Evolutionary conservation across 345 rosid species (phyloP), one percentile per base, ranked within the genome.

Genomic region (Excoecaria agallocha): DNA sequence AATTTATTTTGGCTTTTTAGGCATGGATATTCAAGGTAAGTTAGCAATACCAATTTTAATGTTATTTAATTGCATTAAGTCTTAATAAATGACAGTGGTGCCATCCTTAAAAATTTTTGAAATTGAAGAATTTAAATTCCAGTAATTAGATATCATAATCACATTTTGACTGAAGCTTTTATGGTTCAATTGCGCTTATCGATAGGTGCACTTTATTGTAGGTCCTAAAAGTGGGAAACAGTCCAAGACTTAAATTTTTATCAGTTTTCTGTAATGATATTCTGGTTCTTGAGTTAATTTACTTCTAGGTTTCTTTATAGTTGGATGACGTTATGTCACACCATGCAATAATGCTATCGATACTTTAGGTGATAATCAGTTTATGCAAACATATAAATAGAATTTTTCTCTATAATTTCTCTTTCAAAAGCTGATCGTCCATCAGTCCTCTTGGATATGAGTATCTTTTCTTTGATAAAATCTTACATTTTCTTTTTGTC

Each of bases 401-500:
- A 5, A 43, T 43, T 43, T 9, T 43, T 43, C 8, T 43, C 9
- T 43, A 5, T 43, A 8, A 60, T 43, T 25, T 68, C 16, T 75
- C 30, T 48, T 37, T 13, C 38, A 24, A 63, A 74, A 38, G 25
- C 52, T 39, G 9, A 22, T 66, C 45, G 12, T 55, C 35, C 30
- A 6, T 13, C 9, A 12, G 15, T 30, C 8, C 48, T 54, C 66
- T 57, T 56, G 20, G 12, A n/a, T 19, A 37, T 66, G 71, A 56
- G 19, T 19, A 24, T 39, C 52, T 63, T 46, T 37, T 9, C 6
- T 61, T 22, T 74, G 60, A 43, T 50, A 51, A 12, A 13, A 46
- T 49, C 70, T 69, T n/a, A 60, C 49, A 49, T 57, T 7, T 24
- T 67, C n/a, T 60, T 71, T 78, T 67, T 63, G 54, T 76, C 66